A percentile compares a stretch with the other conserved stretches of the same genome.
phyloP scores from a whole-genome alignment of 2,329 filamentous ascomycete species.

The Pyricularia pennisetigena region DNA sequence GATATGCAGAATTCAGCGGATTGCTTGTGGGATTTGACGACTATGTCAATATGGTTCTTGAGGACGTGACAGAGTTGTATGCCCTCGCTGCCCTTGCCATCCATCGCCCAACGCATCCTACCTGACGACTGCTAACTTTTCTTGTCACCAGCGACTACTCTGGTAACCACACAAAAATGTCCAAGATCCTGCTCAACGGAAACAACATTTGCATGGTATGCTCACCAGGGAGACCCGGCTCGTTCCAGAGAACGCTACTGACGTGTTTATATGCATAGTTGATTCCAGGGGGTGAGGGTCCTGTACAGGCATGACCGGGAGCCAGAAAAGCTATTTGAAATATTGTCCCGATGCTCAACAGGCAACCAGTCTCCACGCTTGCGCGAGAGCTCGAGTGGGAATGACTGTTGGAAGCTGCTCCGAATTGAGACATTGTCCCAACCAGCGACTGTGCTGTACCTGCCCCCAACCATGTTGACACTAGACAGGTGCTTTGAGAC shows the following conservation, averaged over 20 bases:
- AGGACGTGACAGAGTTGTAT: slow-evolving; percentile 95
- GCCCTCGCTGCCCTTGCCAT: background rate
- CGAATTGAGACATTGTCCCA: background rate
- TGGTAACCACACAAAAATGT: slow-evolving; percentile 76
- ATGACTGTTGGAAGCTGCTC: background rate
- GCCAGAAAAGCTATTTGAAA: background rate
- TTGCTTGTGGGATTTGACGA: slow-evolving; percentile 95
- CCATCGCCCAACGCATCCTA: background rate
- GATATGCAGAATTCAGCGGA: slow-evolving; percentile 73
- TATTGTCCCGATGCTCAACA: background rate
- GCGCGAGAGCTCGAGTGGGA: background rate
- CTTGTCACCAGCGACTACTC: slow-evolving; percentile 64
- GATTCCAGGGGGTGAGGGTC: slow-evolving; percentile 69
- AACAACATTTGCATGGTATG: slow-evolving; percentile 99
- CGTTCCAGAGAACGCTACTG: background rate
- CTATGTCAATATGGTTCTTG: slow-evolving; percentile 99
- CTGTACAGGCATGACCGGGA: slow-evolving; percentile 25
- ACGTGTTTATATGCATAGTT: slow-evolving; percentile 34
- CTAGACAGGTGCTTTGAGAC: background rate
- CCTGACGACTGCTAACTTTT: background rate
- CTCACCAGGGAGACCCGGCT: background rate
- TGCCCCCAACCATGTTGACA: background rate
- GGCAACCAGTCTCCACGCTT: background rate
- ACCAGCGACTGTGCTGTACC: background rate
- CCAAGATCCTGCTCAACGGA: slow-evolving; percentile 92